Evolutionary conservation across 2,329 filamentous ascomycete species (phyloP).

Genomic region (Fusarium fracticaudum): DNA sequence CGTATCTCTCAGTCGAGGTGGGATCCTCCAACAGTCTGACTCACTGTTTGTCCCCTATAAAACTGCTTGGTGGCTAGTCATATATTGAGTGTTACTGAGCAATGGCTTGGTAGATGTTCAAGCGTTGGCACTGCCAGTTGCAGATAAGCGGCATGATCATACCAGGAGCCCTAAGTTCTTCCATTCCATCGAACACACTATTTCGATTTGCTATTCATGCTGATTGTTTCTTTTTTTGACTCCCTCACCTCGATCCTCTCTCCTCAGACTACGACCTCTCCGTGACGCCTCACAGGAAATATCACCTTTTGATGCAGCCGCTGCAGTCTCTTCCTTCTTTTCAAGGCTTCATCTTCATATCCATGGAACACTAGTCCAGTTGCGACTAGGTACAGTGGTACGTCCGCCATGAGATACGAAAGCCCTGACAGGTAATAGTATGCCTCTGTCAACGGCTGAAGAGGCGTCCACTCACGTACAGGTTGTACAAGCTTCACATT

Average conservation of each 20-base stretch:
- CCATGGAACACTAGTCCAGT: neutral
- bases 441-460: neutral
- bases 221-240: neutral
- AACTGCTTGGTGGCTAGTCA: neutral
- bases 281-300: neutral
- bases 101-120: neutral
- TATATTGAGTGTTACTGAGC: neutral
- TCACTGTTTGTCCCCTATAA: neutral
- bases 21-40: neutral
- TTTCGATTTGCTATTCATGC: neutral
- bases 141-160: neutral
- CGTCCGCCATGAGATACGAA: slow-evolving; percentile 2
- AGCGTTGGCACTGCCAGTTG: neutral
- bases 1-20: neutral
- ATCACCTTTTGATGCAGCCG: neutral
- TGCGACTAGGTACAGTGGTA: neutral
- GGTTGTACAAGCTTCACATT: neutral
- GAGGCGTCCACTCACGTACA: neutral
- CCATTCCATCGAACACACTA: neutral
- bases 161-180: neutral
- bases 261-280: neutral
- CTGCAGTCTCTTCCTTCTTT: slow-evolving; percentile 7
- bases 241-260: neutral
- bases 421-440: slow-evolving; percentile 16
- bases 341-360: slow-evolving; percentile 2